These are phyloP conservation scores for Xylariaceae sp. DNA, from an alignment of 2,329 filamentous ascomycete genomes.

Conservation along the genomic window DNA sequence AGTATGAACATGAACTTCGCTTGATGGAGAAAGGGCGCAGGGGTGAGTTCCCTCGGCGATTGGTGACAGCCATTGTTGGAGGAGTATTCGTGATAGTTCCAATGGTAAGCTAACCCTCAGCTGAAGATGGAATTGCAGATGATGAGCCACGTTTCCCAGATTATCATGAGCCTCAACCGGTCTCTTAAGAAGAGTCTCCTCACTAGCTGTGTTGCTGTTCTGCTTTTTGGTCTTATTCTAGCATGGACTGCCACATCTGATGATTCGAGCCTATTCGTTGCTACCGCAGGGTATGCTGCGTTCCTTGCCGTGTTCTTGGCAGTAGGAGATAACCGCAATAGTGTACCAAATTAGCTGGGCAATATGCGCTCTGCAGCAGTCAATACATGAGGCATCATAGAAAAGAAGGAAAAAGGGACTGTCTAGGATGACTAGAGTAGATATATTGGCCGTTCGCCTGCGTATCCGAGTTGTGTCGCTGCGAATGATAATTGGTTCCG, in stretches of 20 bases:
- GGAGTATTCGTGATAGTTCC: conserved; percentile 17
- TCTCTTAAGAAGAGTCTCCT: conserved; percentile 9
- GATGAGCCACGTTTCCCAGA: too few species aligned
- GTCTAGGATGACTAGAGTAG: too few species aligned
- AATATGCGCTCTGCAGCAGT: too few species aligned
- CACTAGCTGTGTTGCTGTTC: conserved; percentile 4
- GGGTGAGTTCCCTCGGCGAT: conserved; percentile 15
- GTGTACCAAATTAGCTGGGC: too few species aligned
- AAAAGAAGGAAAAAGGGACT: too few species aligned
- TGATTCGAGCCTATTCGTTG: conserved; percentile 15
- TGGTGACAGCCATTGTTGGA: conserved; percentile 8
- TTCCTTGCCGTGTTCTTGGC: conserved; percentile 18
- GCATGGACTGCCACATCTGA: conserved; percentile 18
- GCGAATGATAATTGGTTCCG: too few species aligned
- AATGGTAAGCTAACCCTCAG: conserved; percentile 20
- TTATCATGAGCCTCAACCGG: conserved; percentile 7
- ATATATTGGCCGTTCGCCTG: too few species aligned
- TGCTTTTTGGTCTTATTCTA: conserved; percentile 14
- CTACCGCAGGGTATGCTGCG: conserved; percentile 15
- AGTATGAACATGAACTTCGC: conserved; percentile 9
- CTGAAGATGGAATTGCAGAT: too few species aligned
- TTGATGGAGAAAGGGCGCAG: conserved; percentile 2
- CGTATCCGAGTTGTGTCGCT: too few species aligned
- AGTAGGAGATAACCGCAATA: too few species aligned
- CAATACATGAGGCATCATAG: too few species aligned